Evolutionary conservation across 331 rosid genomes (phyloP).

Genomic region (Malus hybrid): DNA sequence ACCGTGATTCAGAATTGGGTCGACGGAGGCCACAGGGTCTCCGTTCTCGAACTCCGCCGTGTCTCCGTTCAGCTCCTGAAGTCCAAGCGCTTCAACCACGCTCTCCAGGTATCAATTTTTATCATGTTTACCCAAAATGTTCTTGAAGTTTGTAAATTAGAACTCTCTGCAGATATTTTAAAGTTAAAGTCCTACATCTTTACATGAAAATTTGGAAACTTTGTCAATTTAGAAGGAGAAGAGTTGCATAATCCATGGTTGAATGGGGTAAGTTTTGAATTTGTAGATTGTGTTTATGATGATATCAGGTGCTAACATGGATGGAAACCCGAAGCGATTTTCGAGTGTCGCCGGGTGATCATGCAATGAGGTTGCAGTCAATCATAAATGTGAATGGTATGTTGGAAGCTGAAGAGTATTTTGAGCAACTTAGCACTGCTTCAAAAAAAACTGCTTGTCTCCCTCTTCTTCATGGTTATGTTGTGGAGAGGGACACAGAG

Average conservation of each 20-base stretch:
- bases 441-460: constrained; percentile 53
- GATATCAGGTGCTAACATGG: constrained; percentile 47
- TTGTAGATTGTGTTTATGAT: background rate
- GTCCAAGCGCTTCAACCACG: constrained; percentile 46
- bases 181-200: background rate
- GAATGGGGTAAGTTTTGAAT: background rate
- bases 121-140: background rate
- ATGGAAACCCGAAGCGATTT: constrained; percentile 41
- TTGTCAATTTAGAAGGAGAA: background rate
- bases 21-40: constrained; percentile 31
- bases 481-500: constrained; percentile 31
- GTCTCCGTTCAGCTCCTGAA: constrained; percentile 32
- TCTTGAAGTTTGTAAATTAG: background rate
- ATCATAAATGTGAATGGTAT: constrained; percentile 44
- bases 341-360: constrained; percentile 36
- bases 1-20: constrained; percentile 39
- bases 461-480: constrained; percentile 53
- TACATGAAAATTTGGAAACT: background rate
- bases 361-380: constrained; percentile 48
- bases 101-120: constrained; percentile 46
- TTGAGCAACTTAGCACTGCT: constrained; percentile 31
- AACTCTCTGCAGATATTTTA: background rate
- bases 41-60: constrained; percentile 43
- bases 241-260: background rate
- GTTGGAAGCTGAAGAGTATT: constrained; percentile 59